Percentiles rank a stretch among this genome's conserved stretches.
Evolutionary conservation across 768 basidiomycete species (phyloP).

Genomic region (Lactarius psammicola): DNA sequence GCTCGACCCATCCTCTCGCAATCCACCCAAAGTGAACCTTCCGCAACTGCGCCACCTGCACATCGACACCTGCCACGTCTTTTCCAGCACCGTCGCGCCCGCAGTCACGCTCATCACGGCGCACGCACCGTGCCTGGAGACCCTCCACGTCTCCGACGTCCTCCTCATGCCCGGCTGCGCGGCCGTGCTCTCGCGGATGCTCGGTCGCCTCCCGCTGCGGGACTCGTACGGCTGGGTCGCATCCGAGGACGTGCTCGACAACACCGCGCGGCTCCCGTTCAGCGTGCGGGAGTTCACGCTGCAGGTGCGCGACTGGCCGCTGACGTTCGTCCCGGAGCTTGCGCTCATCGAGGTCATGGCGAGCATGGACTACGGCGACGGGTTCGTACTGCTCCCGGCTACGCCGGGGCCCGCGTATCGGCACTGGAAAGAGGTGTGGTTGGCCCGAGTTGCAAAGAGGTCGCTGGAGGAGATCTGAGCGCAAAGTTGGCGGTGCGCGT

Average conservation of each 20-base stretch:
- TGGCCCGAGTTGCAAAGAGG: neutral
- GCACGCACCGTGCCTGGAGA: slow-evolving; percentile 12
- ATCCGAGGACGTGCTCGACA: neutral
- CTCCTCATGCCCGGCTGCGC: slow-evolving; percentile 24
- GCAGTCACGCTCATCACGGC: slow-evolving; percentile 9
- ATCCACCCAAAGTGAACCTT: neutral
- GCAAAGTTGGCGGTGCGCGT: neutral
- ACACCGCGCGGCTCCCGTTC: slow-evolving; percentile 11
- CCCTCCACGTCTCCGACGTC: slow-evolving; percentile 16
- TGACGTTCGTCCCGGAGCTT: neutral
- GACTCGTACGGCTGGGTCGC: slow-evolving; percentile 19
- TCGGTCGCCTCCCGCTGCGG: slow-evolving; percentile 25
- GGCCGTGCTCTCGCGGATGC: slow-evolving; percentile 21
- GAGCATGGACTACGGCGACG: slow-evolving; percentile 22
- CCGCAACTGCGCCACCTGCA: slow-evolving; percentile 20
- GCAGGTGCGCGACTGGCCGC: slow-evolving; percentile 10
- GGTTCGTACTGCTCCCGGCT: slow-evolving; percentile 20
- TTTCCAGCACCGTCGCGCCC: slow-evolving; percentile 15
- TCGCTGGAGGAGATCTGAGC: neutral
- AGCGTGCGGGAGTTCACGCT: slow-evolving; percentile 13
- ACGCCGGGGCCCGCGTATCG: neutral
- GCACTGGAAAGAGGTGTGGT: slow-evolving; percentile 19
- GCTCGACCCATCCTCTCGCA: neutral
- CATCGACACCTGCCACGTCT: slow-evolving; percentile 9
- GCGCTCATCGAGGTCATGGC: slow-evolving; percentile 18